Conservation (phyloP, 2,329 filamentous ascomycete species). For the Ceratocystis huliohia region DNA sequence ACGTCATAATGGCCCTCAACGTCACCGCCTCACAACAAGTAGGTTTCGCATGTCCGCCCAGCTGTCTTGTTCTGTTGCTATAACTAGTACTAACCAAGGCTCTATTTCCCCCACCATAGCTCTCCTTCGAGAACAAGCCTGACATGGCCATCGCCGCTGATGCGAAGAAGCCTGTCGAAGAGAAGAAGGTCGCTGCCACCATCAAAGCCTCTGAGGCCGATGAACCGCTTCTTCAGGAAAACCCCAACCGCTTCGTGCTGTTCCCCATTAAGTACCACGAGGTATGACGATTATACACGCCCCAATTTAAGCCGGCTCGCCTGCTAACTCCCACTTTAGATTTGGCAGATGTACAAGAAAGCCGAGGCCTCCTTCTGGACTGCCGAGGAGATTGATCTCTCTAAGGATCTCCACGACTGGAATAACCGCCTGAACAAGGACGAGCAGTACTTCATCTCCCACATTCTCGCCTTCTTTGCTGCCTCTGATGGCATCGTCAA, state of each 20-base stretch:
- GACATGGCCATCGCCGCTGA: conserved; percentile 30
- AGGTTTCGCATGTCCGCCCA: conserved; percentile 25
- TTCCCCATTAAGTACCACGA: conserved; percentile 99
- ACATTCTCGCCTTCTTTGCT: conserved; percentile 97
- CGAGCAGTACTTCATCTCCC: conserved; percentile 95
- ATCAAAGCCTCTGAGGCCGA: conserved; percentile 60
- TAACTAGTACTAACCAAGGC: conserved; percentile 1
- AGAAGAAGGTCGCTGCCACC: conserved; percentile 38
- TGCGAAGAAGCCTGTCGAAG: conserved; percentile 34
- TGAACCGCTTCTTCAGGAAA: conserved; percentile 90
- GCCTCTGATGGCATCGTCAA: conserved; percentile 99
- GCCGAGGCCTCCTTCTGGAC: conserved; percentile 99
- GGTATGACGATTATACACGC: conserved; percentile 44
- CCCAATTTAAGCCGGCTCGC: not conserved
- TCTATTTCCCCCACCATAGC: conserved; percentile 34
- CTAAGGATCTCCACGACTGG: conserved; percentile 98
- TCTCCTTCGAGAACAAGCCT: conserved; percentile 72
- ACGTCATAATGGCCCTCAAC: conserved; percentile 53
- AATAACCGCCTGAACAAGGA: conserved; percentile 95
- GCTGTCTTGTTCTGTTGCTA: not conserved
- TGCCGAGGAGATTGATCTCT: conserved; percentile 96
- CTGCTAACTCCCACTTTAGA: conserved; percentile 38
- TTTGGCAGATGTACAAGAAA: conserved; percentile 99
- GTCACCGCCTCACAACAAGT: conserved; percentile 51
- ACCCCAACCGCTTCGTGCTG: conserved; percentile 88